A percentile compares a stretch with the other conserved stretches of the same genome.
These are phyloP conservation scores for Chalciporus pseudorubinellus DNA, from an alignment of 768 basidiomycete species.

Conservation along the genomic window DNA sequence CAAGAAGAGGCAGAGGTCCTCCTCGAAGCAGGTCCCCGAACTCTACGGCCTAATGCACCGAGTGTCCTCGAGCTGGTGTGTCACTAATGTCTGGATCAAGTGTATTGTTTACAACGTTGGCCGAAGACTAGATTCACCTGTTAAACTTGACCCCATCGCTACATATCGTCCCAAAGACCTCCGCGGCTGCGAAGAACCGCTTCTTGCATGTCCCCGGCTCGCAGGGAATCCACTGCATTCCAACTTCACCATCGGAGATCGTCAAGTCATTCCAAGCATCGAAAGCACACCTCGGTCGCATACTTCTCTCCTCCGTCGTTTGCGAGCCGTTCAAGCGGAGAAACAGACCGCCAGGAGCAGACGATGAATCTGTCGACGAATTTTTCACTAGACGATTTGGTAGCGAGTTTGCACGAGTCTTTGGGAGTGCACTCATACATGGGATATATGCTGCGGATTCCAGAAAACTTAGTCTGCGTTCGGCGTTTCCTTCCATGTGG, in stretches of 20 bases:
- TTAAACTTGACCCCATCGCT: conserved; percentile 59
- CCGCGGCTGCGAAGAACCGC: conserved; percentile 74
- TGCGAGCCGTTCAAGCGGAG: conserved; percentile 54
- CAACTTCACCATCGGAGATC: conserved; percentile 39
- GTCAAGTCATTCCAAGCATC: conserved; percentile 33
- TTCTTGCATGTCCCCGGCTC: conserved; percentile 60
- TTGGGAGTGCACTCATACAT: conserved; percentile 83
- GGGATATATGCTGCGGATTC: conserved; percentile 93
- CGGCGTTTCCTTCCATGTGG: conserved; percentile 76
- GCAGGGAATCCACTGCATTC: conserved; percentile 52
- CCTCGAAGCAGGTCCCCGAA: conserved; percentile 86
- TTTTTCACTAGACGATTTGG: conserved; percentile 79
- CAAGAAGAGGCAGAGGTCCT: conserved; percentile 44
- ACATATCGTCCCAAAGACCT: conserved; percentile 61
- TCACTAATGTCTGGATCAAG: conserved; percentile 9
- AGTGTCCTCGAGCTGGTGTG: conserved; percentile 75
- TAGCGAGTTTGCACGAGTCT: conserved; percentile 60
- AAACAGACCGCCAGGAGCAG: conserved; percentile 39
- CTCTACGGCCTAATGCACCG: conserved; percentile 73
- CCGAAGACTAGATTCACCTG: conserved; percentile 66
- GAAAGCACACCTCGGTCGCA: conserved; percentile 36
- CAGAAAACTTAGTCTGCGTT: conserved; percentile 64
- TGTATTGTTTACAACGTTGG: conserved; percentile 9
- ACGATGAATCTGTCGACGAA: conserved; percentile 80
- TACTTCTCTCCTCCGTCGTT: conserved; percentile 54